phyloP scores from a whole-genome alignment of 768 basidiomycete species.

The Hericium rajendrae region DNA sequence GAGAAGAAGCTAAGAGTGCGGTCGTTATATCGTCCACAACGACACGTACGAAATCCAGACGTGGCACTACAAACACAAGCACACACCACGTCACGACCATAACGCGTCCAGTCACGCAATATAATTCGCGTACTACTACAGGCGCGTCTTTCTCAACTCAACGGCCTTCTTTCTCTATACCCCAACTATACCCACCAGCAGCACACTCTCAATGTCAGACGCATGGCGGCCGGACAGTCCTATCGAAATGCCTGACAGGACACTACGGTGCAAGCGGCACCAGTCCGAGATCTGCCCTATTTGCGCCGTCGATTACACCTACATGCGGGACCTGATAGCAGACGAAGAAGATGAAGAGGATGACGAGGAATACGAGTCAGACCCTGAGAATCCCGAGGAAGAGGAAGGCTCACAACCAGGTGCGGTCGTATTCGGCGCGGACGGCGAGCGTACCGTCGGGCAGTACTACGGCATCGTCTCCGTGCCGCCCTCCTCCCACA shows the following conservation, averaged over 20 bases:
- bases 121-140: not conserved
- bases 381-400: not conserved
- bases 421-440: not conserved
- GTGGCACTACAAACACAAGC: conserved; percentile 14
- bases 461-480: conserved; percentile 1
- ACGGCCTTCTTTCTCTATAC: too few species aligned
- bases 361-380: not conserved
- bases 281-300: not conserved
- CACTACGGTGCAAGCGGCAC: not conserved
- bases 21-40: not conserved
- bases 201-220: not conserved
- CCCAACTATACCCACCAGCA: not conserved
- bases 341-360: not conserved
- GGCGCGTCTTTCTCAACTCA: not conserved
- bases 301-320: not conserved
- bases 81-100: conserved; percentile 4
- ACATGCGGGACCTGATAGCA: not conserved
- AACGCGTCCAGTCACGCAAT: not conserved
- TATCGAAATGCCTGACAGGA: not conserved
- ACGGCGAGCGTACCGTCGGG: not conserved
- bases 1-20: not conserved
- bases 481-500: not conserved
- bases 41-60: conserved; percentile 3
- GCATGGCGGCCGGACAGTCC: not conserved
- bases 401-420: not conserved